phyloP scores from a whole-genome alignment of 2,329 filamentous ascomycete genomes.

The Paecilomyces dactylethromorphus region DNA sequence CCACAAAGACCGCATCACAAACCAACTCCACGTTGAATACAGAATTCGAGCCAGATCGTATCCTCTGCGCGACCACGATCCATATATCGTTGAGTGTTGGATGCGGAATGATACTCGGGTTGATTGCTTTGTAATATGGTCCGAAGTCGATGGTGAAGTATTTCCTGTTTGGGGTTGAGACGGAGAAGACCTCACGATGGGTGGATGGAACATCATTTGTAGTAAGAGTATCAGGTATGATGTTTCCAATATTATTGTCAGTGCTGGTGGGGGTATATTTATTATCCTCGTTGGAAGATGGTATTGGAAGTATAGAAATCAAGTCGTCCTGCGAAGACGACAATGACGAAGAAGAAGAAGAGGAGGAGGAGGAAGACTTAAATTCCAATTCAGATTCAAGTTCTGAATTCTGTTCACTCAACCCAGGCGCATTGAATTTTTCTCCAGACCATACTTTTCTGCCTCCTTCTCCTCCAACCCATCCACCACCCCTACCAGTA shows the following conservation, averaged over 20 bases:
- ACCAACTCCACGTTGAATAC: not conserved
- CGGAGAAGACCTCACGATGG: not conserved
- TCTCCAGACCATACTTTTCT: not conserved
- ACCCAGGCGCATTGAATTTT: not conserved
- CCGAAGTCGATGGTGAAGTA: slow-evolving; percentile 27
- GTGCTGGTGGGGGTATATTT: not conserved
- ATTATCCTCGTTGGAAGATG: not conserved
- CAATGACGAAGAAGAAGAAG: no score
- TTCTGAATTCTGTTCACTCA: not conserved
- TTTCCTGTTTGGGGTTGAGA: not conserved
- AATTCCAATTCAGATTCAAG: not conserved
- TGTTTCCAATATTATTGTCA: not conserved
- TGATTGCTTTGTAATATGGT: slow-evolving; percentile 33
- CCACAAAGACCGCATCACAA: not conserved
- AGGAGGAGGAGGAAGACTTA: no score
- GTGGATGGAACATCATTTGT: not conserved
- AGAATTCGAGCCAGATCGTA: not conserved
- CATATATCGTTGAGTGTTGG: slow-evolving; percentile 42
- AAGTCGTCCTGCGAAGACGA: not conserved
- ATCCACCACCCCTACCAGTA: not conserved
- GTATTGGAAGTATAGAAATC: not conserved
- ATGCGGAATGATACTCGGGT: slow-evolving; percentile 55
- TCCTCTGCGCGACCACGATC: slow-evolving; percentile 46
- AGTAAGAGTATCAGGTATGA: not conserved
- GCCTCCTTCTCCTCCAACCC: not conserved